Evolutionary conservation across 169 alveolate genomes (phyloP), one percentile per base, ranked within the genome.

Genomic region (Plasmodium ovale): DNA sequence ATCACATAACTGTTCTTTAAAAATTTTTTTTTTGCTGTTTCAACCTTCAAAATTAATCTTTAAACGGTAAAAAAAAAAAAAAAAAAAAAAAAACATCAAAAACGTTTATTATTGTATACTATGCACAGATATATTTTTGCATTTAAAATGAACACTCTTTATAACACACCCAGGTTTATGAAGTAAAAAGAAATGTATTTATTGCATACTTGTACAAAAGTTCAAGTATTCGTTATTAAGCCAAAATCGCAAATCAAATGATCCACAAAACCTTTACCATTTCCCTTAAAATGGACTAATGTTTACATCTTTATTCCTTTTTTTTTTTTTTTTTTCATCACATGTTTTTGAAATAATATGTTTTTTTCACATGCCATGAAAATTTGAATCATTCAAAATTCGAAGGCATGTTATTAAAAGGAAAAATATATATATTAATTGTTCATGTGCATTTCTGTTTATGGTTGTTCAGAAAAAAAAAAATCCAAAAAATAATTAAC

Each of bases 401-500:
- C n/a, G n/a, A 47, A 47, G 16, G 16, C 12, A 47, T 42, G 14
- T 10, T 47, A 47, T 5, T 5, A 47, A n/a, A 47, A 47, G 16
- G 16, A 64, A 64, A 31, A 64, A 64, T 31, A 64, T 21, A 64
- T 31, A 64, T 21, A 64, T 64, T 64, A 29, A n/a, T 3, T 74
- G 37, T 21, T 27, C 56, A 74, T 53, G 88, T 60, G 88, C 88
- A 74, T 27, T 60, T 60, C 29, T 77, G 47, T 77, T 44, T 47
- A 77, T 62, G 73, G 77, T 19, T 60, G 59, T 21, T 77, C 35
- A 77, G 25, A 77, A 77, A 60, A 74, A 72, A 72, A 60, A 72
- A 72, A 72, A 72, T n/a, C n/a, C n/a, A 72, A 72, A 72, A 72
- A 54, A 29, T 54, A 54, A 72, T 10, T 53, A 19, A 14, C 47